A percentile compares a stretch with the other conserved stretches of the same genome.
phyloP scores from a whole-genome alignment of 1,139 yeast species.

The Geotrichum australiense region DNA sequence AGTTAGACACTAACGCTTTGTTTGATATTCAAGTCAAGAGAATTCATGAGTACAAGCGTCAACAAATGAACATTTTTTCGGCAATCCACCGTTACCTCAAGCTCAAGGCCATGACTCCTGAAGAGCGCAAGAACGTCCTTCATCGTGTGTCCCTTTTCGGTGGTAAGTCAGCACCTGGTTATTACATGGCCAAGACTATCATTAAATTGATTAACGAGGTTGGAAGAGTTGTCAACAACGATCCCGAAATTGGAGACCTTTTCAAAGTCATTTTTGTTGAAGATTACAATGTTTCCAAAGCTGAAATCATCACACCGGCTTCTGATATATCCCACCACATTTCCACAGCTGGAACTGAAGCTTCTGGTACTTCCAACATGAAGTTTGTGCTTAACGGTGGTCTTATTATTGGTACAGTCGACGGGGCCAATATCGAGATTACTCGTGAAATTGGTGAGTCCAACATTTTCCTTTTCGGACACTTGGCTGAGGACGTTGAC shows the following conservation, averaged over 20 bases:
- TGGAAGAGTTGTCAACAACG: conserved; percentile 72
- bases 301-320: conserved; percentile 85
- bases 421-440: conserved; percentile 94
- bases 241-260: conserved; percentile 62
- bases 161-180: conserved; percentile 96
- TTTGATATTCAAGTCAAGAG: conserved; percentile 93
- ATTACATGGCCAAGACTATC: conserved; percentile 87
- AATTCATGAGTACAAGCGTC: conserved; percentile 93
- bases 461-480: conserved; percentile 86
- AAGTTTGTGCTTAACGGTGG: conserved; percentile 94
- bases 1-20: conserved; percentile 58
- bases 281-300: conserved; percentile 89
- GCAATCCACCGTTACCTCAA: conserved; percentile 75
- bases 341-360: conserved; percentile 98
- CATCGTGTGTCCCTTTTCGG: conserved; percentile 82
- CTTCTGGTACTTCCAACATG: conserved; percentile 95
- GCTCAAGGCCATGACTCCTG: conserved; percentile 61
- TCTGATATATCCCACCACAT: conserved; percentile 89
- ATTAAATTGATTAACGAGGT: conserved; percentile 81
- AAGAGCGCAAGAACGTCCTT: conserved; percentile 59
- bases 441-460: conserved; percentile 92
- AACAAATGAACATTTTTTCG: conserved; percentile 86
- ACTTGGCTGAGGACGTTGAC: conserved; percentile 82
- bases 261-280: conserved; percentile 84
- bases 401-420: conserved; percentile 88